phyloP scores from a whole-genome alignment of 768 basidiomycete species.

The Holtermannia corniformis region DNA sequence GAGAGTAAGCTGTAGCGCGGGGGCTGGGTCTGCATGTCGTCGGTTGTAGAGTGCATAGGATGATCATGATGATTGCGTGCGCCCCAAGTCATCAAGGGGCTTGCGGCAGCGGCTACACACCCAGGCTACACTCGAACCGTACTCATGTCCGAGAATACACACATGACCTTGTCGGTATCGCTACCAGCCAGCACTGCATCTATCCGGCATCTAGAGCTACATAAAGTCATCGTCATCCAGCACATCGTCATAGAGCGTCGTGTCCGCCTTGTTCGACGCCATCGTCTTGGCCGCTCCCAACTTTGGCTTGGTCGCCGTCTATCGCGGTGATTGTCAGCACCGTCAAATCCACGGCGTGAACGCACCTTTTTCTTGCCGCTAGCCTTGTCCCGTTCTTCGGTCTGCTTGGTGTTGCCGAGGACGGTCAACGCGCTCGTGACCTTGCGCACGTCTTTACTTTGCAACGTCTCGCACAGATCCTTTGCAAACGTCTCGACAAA shows the following conservation, averaged over 20 bases:
- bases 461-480: conserved; percentile 63
- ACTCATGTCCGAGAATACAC: too few species aligned
- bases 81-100: too few species aligned
- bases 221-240: conserved; percentile 94
- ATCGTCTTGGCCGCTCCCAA: conserved; percentile 59
- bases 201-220: conserved; percentile 55
- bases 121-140: too few species aligned
- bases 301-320: conserved; percentile 59
- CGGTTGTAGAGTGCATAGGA: too few species aligned
- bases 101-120: too few species aligned
- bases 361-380: conserved; percentile 76
- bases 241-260: conserved; percentile 70
- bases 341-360: not conserved
- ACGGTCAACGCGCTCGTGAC: conserved; percentile 73
- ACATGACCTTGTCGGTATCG: too few species aligned
- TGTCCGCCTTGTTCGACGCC: conserved; percentile 55
- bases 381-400: conserved; percentile 71
- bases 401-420: conserved; percentile 91
- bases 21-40: not conserved
- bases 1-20: conserved; percentile 19
- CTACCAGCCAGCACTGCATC: too few species aligned
- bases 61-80: too few species aligned
- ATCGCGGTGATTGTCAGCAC: conserved; percentile 36
- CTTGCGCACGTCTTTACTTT: conserved; percentile 86
- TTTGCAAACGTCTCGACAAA: conserved; percentile 80